A percentile compares a stretch with the other conserved stretches of the same genome.
phyloP scores from a whole-genome alignment of 2,329 filamentous ascomycete species.

The Cladosporium cucumerinum region DNA sequence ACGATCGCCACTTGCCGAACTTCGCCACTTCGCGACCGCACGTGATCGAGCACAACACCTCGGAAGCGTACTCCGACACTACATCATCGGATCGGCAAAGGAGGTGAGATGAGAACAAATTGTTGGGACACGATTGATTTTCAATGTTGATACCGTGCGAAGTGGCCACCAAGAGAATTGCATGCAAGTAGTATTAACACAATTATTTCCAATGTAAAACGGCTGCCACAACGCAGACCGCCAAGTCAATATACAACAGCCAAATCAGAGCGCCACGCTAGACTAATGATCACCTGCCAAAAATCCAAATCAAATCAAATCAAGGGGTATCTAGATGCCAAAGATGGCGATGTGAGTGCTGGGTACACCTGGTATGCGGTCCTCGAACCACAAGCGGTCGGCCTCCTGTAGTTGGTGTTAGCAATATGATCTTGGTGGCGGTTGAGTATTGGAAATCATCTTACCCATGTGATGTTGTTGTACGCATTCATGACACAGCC shows the following conservation, averaged over 20 bases:
- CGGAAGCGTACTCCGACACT: neutral
- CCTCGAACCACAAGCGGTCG: slow-evolving; percentile 18
- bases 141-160: neutral
- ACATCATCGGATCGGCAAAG: neutral
- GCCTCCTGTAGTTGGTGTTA: slow-evolving; percentile 9
- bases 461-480: slow-evolving; percentile 36
- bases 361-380: slow-evolving; percentile 14
- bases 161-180: neutral
- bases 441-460: neutral
- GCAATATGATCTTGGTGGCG: neutral
- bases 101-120: neutral
- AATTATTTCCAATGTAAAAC: neutral
- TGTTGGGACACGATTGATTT: neutral
- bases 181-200: neutral
- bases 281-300: neutral
- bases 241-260: neutral
- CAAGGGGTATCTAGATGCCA: slow-evolving; percentile 15
- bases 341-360: slow-evolving; percentile 16
- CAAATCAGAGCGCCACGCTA: slow-evolving; percentile 2
- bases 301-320: neutral
- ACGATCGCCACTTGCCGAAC: neutral
- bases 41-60: neutral
- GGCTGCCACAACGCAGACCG: neutral
- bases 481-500: slow-evolving; percentile 37
- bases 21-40: neutral